Percentiles rank a stretch among this genome's conserved stretches.
Conservation (phyloP, 2,329 filamentous ascomycete genomes). For the Dothidotthia symphoricarpi region DNA sequence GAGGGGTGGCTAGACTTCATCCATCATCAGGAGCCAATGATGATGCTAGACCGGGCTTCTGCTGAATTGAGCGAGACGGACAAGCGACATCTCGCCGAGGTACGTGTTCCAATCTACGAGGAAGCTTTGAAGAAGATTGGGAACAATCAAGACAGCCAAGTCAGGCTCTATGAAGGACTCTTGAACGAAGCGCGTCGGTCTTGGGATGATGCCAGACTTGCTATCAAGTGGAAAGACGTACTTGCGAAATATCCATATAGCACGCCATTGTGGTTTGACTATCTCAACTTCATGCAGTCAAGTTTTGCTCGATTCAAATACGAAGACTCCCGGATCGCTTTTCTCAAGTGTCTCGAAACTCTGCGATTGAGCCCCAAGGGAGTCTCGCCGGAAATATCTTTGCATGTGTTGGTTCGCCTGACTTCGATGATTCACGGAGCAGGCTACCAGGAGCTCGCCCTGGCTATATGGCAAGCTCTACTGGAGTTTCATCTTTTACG, state of each 20-base stretch:
- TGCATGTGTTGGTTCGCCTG: constrained; percentile 73
- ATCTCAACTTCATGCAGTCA: constrained; percentile 70
- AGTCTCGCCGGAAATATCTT: constrained; percentile 24
- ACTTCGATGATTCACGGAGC: constrained; percentile 72
- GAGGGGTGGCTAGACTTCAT: constrained; percentile 77
- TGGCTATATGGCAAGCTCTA: constrained; percentile 78
- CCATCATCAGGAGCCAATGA: constrained; percentile 69
- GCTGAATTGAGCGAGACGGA: constrained; percentile 59
- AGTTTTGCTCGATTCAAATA: constrained; percentile 66
- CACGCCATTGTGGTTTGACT: constrained; percentile 69
- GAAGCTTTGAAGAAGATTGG: constrained; percentile 65
- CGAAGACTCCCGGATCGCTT: constrained; percentile 61
- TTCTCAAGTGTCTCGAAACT: constrained; percentile 57
- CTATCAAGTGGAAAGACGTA: constrained; percentile 64
- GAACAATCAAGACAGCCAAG: constrained; percentile 48
- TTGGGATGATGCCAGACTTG: constrained; percentile 65
- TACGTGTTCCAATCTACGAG: constrained; percentile 77
- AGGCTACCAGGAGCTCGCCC: constrained; percentile 73
- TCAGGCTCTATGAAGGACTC: constrained; percentile 64
- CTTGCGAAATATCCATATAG: constrained; percentile 57
- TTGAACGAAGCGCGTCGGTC: constrained; percentile 72
- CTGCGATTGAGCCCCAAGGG: constrained; percentile 12
- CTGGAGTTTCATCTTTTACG: constrained; percentile 69
- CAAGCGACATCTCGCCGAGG: constrained; percentile 67
- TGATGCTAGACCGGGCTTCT: constrained; percentile 51